These are phyloP conservation scores for Pezicula rhizophila DNA, from an alignment of 2,329 filamentous ascomycete species.

Conservation along the genomic window DNA sequence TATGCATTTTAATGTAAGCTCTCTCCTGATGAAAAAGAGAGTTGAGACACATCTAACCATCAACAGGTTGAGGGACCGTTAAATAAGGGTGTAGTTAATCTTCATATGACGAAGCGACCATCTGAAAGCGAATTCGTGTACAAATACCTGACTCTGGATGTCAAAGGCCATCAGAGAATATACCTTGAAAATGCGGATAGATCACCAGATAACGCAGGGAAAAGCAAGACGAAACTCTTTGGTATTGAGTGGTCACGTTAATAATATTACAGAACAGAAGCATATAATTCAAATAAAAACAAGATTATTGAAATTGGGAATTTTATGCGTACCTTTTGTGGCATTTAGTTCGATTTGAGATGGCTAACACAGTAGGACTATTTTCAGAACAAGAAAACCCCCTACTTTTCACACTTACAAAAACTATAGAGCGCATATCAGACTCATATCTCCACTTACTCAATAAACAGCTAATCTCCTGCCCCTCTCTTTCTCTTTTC, in stretches of 20 bases:
- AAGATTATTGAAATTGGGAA: too few relatives aligned
- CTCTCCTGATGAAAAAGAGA: neutral
- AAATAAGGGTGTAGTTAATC: conserved; percentile 64
- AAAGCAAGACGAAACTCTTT: conserved; percentile 26
- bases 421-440: too few relatives aligned
- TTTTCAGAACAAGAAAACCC: too few relatives aligned
- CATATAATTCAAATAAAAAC: too few relatives aligned
- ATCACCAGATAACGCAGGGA: conserved; percentile 16
- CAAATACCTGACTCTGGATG: conserved; percentile 72
- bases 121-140: conserved; percentile 71
- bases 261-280: neutral
- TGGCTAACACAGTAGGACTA: too few relatives aligned
- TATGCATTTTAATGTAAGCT: conserved; percentile 75
- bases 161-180: conserved; percentile 62
- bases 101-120: conserved; percentile 69
- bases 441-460: too few relatives aligned
- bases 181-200: conserved; percentile 58
- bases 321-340: too few relatives aligned
- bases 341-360: too few relatives aligned
- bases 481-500: too few relatives aligned
- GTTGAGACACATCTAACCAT: conserved; percentile 18
- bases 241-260: conserved; percentile 17
- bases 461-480: too few relatives aligned
- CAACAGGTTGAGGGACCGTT: conserved; percentile 67
- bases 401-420: too few relatives aligned